Base-by-base conservation (phyloP, 139 green algal species). In the Chlamydomonas sp. region DNA sequence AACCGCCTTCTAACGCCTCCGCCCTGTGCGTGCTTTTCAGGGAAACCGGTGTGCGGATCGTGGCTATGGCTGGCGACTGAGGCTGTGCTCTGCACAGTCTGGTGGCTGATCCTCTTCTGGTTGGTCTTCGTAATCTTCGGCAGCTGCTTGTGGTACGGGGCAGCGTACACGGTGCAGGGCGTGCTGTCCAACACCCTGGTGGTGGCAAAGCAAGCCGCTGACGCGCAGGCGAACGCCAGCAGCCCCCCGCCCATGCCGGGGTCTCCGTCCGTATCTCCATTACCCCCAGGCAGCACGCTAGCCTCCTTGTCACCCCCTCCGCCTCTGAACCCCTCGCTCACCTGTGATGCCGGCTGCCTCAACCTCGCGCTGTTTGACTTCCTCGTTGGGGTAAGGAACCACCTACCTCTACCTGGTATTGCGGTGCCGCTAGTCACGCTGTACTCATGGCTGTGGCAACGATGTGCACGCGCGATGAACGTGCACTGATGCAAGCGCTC, bases 81-180 rank as follows among this genome's bases (percentile, higher is more conserved):
- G 60, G 87, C 87, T 0, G 64, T 90, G 1, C 63, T 90, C 0
- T 76, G 79, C 58, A n/a, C 87, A 7, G 17, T 90, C 2, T 88
- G 80, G 87, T 90, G 87, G 87, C 58, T 85, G 58, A 90, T 90
- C 60, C 73, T 90, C 2, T 87, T 90, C n/a, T 90, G 87, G 87
- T 57, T 90, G 17, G 87, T 90, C 0, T 87, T 90, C n/a, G 74
- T 90, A 10, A 88, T 90, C 58, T 90, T 90, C 62, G 87, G 87
- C 17, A 88, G 80, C 80, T 90, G 87, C 80, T 60, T 90, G 6
- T 90, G 87, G 87, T 90, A 90, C 58, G 87, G 78, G 10, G 80
- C 87, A 6, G 58, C 87, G 1, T 90, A 86, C 75, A 90, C 80
- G 12, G 80, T 84, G 17, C 72, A 75, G 60, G 79, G 79, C 49